Evolutionary conservation across 1,284 basidiomycete species (phyloP), one percentile per base, ranked within the genome.

Genomic region (Trametes sp.): DNA sequence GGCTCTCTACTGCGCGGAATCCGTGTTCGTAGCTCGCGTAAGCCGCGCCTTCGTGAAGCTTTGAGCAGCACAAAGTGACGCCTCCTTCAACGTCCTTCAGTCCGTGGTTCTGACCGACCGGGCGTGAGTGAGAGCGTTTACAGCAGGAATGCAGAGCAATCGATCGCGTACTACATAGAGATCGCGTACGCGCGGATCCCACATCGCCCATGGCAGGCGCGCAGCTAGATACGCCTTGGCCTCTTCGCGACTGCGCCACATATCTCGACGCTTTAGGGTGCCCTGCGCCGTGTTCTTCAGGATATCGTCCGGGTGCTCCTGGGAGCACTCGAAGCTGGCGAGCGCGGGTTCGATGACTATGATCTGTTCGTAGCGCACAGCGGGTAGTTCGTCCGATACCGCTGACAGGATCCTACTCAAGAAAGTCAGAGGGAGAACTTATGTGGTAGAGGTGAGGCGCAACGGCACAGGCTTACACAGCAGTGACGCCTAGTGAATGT

Each of bases 391-490:
- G 36, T 46, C 42, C 3, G 33, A 7, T 1, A 61, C 55, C 0
- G 77, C 72, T 5, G 74, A 62, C 44, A 80, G 82, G 23, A 74
- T 71, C 21, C 63, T 64, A n/a, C 5, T 8, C n/a, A n/a, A 41
- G 38, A 14, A 14, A 14, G 4, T 14, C 23, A 7, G 81, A 79
- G 51, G 73, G 1, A 78, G n/a, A n/a, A n/a, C n/a, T n/a, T n/a
- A n/a, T 67, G 41, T 80, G 48, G 82, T 55, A 9, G 16, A 16
- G 59, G 45, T 14, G 54, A 57, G 50, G 45, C 24, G 45, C 11
- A 31, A 2, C n/a, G n/a, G 51, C 24, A 49, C 14, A 36, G 9
- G 14, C 61, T 35, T 24, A 57, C 55, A 54, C 24, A 7, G 53
- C 28, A 8, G 46, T 51, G 9, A 35, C 49, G 11, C 59, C 59